Evolutionary conservation across 73 alveolate species (phyloP), one percentile per base, ranked within the genome.

Genomic region (Urostyla sp.): DNA sequence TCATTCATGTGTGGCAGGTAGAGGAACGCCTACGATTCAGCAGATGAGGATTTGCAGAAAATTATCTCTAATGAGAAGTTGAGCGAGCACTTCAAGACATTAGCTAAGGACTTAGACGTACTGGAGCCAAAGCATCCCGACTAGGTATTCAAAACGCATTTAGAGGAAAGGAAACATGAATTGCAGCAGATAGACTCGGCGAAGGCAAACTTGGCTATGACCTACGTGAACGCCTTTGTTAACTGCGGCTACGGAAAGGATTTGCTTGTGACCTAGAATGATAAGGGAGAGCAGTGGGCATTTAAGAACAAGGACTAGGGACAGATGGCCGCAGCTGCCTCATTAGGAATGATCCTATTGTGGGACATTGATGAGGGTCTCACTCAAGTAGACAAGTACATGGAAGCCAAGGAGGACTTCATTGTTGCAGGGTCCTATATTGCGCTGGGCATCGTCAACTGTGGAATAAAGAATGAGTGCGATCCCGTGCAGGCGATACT

Each of bases 191-290:
- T 93, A 40, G 98, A 95, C 67, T 87, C 95, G 0, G 91, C 93
- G 18, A 73, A 93, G 90, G 90, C 89, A 58, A 96, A 95, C 55
- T 60, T 98, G 78, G 99, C 99, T 0, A 86, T 96, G 20, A 93
- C 99, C 34, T 94, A 93, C 67, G 98, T 96, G 35, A 95, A 96
- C 53, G 99, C 98, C 32, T 98, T 98, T 84, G 98, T 98, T 23
- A 98, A 98, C 78, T 99, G 98, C 24, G 99, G 99, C 30, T 97
- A 80, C 89, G 97, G 99, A 72, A 97, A 95, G 51, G 99, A 94
- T 72, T 80, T 79, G 7, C 90, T 97, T 53, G 87, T 97, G 89
- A 72, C 92, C 4, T 60, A 72, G 8, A 81, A 43, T 35, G 85
- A 61, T 45, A 60, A 79, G 49, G 91, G 75, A 36, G 87, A 91